Conservation (phyloP, 2,329 filamentous ascomycete genomes). For the Didymella exigua region DNA sequence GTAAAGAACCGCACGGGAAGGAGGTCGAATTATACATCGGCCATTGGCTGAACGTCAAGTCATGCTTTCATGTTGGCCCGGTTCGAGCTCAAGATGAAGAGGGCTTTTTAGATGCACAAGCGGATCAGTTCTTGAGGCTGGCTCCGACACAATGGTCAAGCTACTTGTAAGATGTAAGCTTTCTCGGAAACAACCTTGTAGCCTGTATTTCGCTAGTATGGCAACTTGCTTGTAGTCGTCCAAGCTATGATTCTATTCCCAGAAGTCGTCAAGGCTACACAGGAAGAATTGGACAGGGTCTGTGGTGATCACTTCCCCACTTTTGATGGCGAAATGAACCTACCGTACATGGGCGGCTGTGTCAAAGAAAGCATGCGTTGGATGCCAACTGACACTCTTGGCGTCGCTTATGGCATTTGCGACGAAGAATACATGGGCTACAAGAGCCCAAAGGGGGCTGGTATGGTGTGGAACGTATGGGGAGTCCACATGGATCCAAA, state of each 20-base stretch:
- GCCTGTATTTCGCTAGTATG: no score
- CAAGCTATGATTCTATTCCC: constrained; percentile 37
- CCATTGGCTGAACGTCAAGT: constrained; percentile 32
- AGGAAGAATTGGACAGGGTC: constrained; percentile 38
- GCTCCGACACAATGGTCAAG: constrained; percentile 37
- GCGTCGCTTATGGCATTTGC: constrained; percentile 32
- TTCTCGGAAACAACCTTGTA: no score
- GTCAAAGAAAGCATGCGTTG: constrained; percentile 41
- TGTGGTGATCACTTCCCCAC: constrained; percentile 41
- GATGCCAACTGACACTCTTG: constrained; percentile 36
- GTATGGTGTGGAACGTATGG: constrained; percentile 47
- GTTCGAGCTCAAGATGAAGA: constrained; percentile 26
- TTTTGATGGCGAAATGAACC: constrained; percentile 27
- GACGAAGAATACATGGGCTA: constrained; percentile 44
- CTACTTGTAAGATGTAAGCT: constrained; percentile 29
- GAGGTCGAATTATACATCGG: constrained; percentile 47
- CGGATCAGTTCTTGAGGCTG: constrained; percentile 37
- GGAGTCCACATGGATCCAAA: constrained; percentile 46
- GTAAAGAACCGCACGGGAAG: constrained; percentile 52
- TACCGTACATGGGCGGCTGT: constrained; percentile 36
- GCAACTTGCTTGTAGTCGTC: constrained; percentile 21
- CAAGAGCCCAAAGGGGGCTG: constrained; percentile 46
- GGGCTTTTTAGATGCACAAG: constrained; percentile 30
- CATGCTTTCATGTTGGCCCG: constrained; percentile 34
- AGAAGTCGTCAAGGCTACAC: constrained; percentile 25